These are phyloP conservation scores for Leavenworthia alabamica DNA, from an alignment of 345 rosid genomes.

Conservation along the genomic window DNA sequence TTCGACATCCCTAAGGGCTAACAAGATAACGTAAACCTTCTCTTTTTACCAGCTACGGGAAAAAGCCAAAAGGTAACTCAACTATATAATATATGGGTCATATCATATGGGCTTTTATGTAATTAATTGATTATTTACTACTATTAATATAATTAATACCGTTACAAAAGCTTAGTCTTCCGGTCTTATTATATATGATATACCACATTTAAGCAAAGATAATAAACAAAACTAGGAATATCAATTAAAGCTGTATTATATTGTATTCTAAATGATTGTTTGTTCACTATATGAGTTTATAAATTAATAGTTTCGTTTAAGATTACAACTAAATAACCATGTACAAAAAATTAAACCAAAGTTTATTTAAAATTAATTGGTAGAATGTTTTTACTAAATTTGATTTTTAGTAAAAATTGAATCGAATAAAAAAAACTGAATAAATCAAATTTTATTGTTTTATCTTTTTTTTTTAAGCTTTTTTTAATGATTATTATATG, in stretches of 20 bases:
- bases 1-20: not conserved
- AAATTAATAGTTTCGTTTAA: too few relatives aligned
- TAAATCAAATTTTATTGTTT: too few relatives aligned
- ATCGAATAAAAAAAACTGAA: too few relatives aligned
- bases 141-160: not conserved
- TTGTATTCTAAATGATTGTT: not conserved
- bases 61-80: conserved; percentile 7
- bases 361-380: too few relatives aligned
- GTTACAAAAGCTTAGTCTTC: not conserved
- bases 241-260: not conserved
- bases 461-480: too few relatives aligned
- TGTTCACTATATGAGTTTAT: not conserved
- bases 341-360: too few relatives aligned
- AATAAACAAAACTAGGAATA: not conserved
- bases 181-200: not conserved
- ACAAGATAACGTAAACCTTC: not conserved
- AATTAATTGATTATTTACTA: not conserved
- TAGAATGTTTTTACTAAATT: too few relatives aligned
- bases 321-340: not conserved
- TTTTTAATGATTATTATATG: too few relatives aligned
- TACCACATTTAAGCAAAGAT: not conserved
- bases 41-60: not conserved
- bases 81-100: not conserved
- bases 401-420: too few relatives aligned
- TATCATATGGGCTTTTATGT: not conserved